Evolutionary conservation across 2,329 filamentous ascomycete species (phyloP).

Genomic region (Hortaea werneckii): DNA sequence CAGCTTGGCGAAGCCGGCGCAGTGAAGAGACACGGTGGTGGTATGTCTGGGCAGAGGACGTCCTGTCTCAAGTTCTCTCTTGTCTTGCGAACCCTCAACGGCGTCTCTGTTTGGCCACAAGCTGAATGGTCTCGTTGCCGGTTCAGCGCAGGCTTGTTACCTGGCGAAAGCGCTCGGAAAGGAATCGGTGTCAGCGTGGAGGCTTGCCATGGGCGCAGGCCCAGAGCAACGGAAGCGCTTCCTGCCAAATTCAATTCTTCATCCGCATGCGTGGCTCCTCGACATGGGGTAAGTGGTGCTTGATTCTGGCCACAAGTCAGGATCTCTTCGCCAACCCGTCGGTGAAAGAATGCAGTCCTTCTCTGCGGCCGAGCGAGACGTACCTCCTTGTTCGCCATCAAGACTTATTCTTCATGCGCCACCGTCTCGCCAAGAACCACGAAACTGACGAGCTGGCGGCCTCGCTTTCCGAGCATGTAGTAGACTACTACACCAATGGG

Average conservation of each 20-base stretch:
- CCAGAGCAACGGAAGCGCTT: slow-evolving; percentile 6
- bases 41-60: slow-evolving; percentile 14
- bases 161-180: slow-evolving; percentile 17
- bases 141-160: slow-evolving; percentile 19
- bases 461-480: too few species aligned
- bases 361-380: neutral
- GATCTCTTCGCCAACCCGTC: slow-evolving; percentile 1
- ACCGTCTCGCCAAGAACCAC: too few species aligned
- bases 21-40: slow-evolving; percentile 12
- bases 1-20: neutral
- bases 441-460: too few species aligned
- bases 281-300: slow-evolving; percentile 6
- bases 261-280: neutral
- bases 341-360: neutral
- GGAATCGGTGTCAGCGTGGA: slow-evolving; percentile 10
- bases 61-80: slow-evolving; percentile 23
- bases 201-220: slow-evolving; percentile 13
- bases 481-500: too few species aligned
- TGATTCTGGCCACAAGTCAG: slow-evolving; percentile 11
- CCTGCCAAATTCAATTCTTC: slow-evolving; percentile 10
- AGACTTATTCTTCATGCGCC: too few species aligned
- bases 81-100: slow-evolving; percentile 26
- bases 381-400: slow-evolving; percentile 23
- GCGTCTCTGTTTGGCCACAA: slow-evolving; percentile 19
- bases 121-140: slow-evolving; percentile 24